Conservation (phyloP, 345 rosid genomes). For the Eucalyptus sideroxylon region DNA sequence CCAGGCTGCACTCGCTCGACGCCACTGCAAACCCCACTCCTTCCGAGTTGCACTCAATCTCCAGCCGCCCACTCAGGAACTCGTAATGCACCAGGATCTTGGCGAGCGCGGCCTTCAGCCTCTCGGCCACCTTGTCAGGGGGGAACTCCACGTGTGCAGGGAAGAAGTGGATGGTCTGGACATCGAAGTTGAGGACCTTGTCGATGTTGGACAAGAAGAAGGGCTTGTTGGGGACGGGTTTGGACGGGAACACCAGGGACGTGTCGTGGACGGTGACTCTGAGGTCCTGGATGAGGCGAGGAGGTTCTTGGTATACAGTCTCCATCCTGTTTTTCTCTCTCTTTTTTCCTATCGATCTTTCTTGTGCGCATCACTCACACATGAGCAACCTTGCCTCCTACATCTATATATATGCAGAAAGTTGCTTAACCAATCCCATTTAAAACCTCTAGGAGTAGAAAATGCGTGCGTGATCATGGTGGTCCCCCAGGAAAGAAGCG, state of each 20-base stretch:
- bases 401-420: background rate
- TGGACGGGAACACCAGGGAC: constrained; percentile 28
- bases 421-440: background rate
- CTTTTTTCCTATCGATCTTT: background rate
- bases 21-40: constrained; percentile 59
- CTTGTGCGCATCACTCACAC: background rate
- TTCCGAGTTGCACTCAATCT: constrained; percentile 47
- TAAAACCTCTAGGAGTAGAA: background rate
- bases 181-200: constrained; percentile 62
- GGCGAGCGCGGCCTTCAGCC: constrained; percentile 24
- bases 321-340: constrained; percentile 2
- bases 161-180: constrained; percentile 71
- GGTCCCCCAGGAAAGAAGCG: background rate
- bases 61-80: constrained; percentile 60
- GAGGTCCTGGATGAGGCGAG: constrained; percentile 32
- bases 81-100: constrained; percentile 29
- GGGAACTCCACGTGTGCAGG: constrained; percentile 27
- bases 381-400: background rate
- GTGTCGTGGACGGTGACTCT: constrained; percentile 32
- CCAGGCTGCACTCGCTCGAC: constrained; percentile 29
- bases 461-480: background rate
- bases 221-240: constrained; percentile 16
- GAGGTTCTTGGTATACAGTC: constrained; percentile 6
- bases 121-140: constrained; percentile 28
- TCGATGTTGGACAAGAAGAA: constrained; percentile 77